A percentile compares a stretch with the other conserved stretches of the same genome.
Conservation (phyloP, 2,329 filamentous ascomycete species). For the Claviceps cyperi region DNA sequence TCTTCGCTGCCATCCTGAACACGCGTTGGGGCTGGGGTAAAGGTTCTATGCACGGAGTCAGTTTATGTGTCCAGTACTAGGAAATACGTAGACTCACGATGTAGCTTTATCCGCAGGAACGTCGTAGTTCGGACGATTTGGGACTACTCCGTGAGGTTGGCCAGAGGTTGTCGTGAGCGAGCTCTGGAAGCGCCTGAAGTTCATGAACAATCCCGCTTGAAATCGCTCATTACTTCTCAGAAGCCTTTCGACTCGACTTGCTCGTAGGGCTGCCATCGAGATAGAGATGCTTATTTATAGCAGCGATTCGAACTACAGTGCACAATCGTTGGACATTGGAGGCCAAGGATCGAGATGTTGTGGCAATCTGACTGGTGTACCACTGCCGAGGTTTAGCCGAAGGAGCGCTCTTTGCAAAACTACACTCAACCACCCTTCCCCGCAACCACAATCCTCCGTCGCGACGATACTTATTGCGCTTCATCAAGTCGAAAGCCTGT, state of each 20-base stretch:
- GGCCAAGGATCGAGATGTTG: slow-evolving; percentile 2
- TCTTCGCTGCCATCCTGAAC: slow-evolving; percentile 86
- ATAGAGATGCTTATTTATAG: slow-evolving; percentile 5
- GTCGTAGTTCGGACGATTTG: slow-evolving; percentile 67
- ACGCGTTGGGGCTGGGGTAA: slow-evolving; percentile 78
- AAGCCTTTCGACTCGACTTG: slow-evolving; percentile 36
- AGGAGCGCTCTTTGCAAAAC: slow-evolving; percentile 35
- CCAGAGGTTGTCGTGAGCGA: slow-evolving; percentile 28
- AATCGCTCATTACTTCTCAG: slow-evolving; percentile 31
- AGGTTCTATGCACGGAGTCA: slow-evolving; percentile 43
- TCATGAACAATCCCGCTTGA: slow-evolving; percentile 24
- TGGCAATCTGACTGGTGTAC: slow-evolving; percentile 25
- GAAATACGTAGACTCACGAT: slow-evolving; percentile 43
- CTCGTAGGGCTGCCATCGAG: slow-evolving; percentile 54
- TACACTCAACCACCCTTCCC: slow-evolving; percentile 9
- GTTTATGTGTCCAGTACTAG: not conserved
- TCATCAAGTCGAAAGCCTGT: slow-evolving; percentile 11
- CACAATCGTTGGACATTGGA: slow-evolving; percentile 8
- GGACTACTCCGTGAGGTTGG: slow-evolving; percentile 22
- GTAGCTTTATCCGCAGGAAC: slow-evolving; percentile 75
- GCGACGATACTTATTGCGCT: slow-evolving; percentile 18
- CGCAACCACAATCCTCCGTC: slow-evolving; percentile 21
- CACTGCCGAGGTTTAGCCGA: slow-evolving; percentile 30
- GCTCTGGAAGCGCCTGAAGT: slow-evolving; percentile 41
- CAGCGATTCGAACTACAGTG: slow-evolving; percentile 5